Percentiles rank a stretch among this genome's conserved stretches.
These are phyloP conservation scores for Stagonosporopsis cucurbitacearum DNA, from an alignment of 2,329 filamentous ascomycete species.

Conservation along the genomic window DNA sequence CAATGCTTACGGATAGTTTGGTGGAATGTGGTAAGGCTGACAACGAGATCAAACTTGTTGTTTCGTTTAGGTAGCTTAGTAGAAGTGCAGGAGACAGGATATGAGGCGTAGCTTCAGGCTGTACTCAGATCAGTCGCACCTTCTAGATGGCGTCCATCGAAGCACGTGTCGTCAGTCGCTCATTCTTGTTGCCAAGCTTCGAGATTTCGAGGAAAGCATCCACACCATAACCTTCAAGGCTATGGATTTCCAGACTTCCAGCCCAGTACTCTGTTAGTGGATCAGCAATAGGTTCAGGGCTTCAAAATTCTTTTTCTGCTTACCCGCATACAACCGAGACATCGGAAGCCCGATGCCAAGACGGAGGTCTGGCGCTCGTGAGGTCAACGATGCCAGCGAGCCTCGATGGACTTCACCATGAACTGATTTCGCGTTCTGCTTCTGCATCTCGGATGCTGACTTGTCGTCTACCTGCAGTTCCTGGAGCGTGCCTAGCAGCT, in stretches of 20 bases:
- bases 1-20: constrained; percentile 17
- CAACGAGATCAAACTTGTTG: not conserved
- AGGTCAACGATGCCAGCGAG: constrained; percentile 80
- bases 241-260: constrained; percentile 87
- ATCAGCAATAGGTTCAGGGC: not conserved
- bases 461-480: constrained; percentile 65
- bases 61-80: not conserved
- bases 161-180: constrained; percentile 73
- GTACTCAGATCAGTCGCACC: not conserved
- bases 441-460: constrained; percentile 19
- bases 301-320: not conserved
- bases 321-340: constrained; percentile 82
- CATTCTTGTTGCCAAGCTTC: constrained; percentile 96
- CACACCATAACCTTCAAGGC: constrained; percentile 91
- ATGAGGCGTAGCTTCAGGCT: not conserved
- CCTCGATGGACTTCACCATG: constrained; percentile 52
- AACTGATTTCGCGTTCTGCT: constrained; percentile 31
- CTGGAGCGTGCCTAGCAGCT: constrained; percentile 91
- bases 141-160: constrained; percentile 58
- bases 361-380: constrained; percentile 81
- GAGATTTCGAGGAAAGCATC: constrained; percentile 97
- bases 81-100: not conserved
- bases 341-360: constrained; percentile 93
- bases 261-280: constrained; percentile 83
- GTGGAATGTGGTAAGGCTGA: not conserved